Percentiles rank a stretch among this genome's conserved stretches.
Evolutionary conservation across 2,329 filamentous ascomycete species (phyloP).

Genomic region (Aspergillus jensenii): DNA sequence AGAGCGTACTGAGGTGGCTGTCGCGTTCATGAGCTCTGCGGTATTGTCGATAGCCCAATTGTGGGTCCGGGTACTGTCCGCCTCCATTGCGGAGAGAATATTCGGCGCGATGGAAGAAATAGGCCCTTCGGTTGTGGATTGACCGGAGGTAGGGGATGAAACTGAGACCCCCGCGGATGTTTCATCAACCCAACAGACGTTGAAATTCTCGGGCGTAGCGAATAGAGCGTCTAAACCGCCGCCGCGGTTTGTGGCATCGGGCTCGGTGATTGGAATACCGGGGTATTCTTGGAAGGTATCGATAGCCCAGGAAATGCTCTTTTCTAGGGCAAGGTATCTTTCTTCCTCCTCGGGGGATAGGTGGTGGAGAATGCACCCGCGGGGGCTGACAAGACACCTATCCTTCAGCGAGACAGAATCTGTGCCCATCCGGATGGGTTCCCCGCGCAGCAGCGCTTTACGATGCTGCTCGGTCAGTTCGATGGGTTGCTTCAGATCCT

Average conservation of each 20-base stretch:
- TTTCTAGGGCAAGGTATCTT: conserved; percentile 46
- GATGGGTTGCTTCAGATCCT: conserved; percentile 37
- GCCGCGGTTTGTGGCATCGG: conserved; percentile 44
- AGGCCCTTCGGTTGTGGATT: conserved; percentile 25
- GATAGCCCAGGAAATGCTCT: conserved; percentile 29
- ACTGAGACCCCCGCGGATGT: conserved; percentile 26
- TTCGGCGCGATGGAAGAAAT: conserved; percentile 33
- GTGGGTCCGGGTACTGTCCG: conserved; percentile 38
- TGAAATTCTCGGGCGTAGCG: conserved; percentile 46
- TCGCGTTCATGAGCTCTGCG: conserved; percentile 35
- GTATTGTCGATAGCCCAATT: conserved; percentile 39
- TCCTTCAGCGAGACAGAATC: conserved; percentile 39
- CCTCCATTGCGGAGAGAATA: conserved; percentile 40
- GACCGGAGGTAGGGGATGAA: conserved; percentile 20
- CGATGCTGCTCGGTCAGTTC: conserved; percentile 45
- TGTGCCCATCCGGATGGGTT: conserved; percentile 40
- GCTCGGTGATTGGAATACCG: conserved; percentile 34
- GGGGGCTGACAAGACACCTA: conserved; percentile 46
- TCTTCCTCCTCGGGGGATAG: conserved; percentile 47
- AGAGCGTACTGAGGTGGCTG: conserved; percentile 35
- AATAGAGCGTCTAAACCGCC: conserved; percentile 48
- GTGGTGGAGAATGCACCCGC: conserved; percentile 46
- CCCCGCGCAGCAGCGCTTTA: conserved; percentile 41
- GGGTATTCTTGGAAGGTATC: conserved; percentile 42
- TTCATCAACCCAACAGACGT: conserved; percentile 46